Conservation (phyloP, 176 grass and related monocot species). For the Avena insularis region DNA sequence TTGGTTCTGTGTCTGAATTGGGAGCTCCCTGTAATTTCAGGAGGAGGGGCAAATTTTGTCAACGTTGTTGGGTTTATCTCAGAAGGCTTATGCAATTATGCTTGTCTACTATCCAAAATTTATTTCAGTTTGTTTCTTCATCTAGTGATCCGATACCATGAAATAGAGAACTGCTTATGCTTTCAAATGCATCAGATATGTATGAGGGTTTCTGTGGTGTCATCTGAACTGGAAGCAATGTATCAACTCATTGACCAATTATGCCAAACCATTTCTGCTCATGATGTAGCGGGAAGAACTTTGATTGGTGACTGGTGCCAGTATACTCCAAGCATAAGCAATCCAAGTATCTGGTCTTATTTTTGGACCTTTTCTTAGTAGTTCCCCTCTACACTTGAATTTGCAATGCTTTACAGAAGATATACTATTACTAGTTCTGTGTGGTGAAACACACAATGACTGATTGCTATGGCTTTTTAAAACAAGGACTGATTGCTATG, state of each 20-base stretch:
- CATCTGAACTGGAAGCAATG: constrained; percentile 39
- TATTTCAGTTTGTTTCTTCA: neutral
- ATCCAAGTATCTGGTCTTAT: constrained; percentile 11
- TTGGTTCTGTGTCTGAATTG: constrained; percentile 17
- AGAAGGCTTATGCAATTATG: neutral
- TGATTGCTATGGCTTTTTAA: neutral
- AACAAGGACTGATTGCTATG: neutral
- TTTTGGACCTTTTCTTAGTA: neutral
- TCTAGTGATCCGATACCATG: neutral
- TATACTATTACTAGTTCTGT: neutral
- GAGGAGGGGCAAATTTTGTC: constrained; percentile 26
- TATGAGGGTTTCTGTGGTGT: constrained; percentile 33
- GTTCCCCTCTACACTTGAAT: neutral
- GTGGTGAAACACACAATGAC: constrained; percentile 8
- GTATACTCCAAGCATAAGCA: neutral
- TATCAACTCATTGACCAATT: neutral
- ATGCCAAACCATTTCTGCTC: constrained; percentile 1
- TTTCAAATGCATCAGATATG: constrained; percentile 17
- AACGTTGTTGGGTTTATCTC: neutral
- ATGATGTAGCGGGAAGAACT: neutral
- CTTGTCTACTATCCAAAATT: neutral
- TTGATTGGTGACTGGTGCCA: neutral
- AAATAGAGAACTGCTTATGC: neutral
- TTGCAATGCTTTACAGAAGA: neutral
- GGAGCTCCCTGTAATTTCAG: constrained; percentile 48